phyloP scores from a whole-genome alignment of 129 eudicot species.

The Erigeron canadensis region DNA sequence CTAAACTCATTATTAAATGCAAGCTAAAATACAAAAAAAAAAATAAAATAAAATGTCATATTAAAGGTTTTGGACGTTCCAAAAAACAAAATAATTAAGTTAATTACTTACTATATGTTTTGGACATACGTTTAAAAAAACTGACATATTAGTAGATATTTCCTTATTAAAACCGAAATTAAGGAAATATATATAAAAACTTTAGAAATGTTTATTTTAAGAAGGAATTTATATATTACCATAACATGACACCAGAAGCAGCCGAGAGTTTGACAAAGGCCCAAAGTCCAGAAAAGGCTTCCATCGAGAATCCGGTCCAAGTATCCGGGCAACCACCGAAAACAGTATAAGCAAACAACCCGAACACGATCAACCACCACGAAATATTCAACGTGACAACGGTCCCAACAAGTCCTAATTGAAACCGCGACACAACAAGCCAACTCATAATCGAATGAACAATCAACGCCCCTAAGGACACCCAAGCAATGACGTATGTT shows the following conservation, averaged over 20 bases:
- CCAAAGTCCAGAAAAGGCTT: conserved; percentile 75
- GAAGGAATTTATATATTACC: conserved; percentile 37
- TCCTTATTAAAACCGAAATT: no score
- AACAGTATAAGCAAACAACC: conserved; percentile 39
- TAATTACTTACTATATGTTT: no score
- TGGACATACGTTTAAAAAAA: no score
- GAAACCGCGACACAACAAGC: conserved; percentile 46
- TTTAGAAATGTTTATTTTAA: no score
- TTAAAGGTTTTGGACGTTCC: not conserved
- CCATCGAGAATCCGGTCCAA: conserved; percentile 72
- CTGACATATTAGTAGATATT: no score
- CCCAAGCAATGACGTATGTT: conserved; percentile 63
- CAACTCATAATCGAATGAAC: conserved; percentile 56
- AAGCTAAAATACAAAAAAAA: no score
- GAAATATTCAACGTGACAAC: conserved; percentile 60
- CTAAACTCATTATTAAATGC: no score
- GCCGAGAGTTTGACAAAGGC: conserved; percentile 78
- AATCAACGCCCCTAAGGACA: conserved; percentile 47
- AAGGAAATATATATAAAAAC: no score
- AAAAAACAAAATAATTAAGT: not conserved
- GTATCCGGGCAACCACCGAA: conserved; percentile 70
- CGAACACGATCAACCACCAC: conserved; percentile 65
- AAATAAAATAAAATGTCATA: no score
- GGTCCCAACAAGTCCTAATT: conserved; percentile 55
- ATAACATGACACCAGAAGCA: conserved; percentile 92